A percentile compares a stretch with the other conserved stretches of the same genome.
Evolutionary conservation across 257 asterid species (phyloP).

Genomic region (Gentiana dahurica): DNA sequence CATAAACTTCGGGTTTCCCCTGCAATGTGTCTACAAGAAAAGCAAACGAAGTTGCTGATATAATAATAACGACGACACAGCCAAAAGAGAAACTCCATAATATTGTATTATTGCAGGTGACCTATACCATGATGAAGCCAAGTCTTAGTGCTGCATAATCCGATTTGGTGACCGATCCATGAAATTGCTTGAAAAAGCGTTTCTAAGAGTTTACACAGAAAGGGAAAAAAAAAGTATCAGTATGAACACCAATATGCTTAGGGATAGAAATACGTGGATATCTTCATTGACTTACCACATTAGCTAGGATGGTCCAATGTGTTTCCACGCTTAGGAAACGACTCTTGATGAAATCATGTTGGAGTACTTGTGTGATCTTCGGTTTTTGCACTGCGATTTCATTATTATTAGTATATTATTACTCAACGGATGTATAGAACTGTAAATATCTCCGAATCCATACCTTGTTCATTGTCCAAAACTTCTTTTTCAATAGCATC

Average conservation of each 20-base stretch:
- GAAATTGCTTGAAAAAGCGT: slow-evolving; percentile 80
- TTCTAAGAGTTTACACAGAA: slow-evolving; percentile 40
- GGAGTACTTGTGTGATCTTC: slow-evolving; percentile 67
- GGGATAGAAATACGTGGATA: too few relatives aligned
- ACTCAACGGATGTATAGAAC: too few relatives aligned
- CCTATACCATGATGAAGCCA: slow-evolving; percentile 79
- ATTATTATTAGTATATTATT: background rate
- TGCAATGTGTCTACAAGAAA: slow-evolving; percentile 69
- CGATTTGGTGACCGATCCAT: slow-evolving; percentile 84
- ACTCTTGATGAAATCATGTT: slow-evolving; percentile 77
- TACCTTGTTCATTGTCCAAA: slow-evolving; percentile 20
- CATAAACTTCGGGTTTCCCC: slow-evolving; percentile 70
- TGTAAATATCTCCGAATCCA: too few relatives aligned
- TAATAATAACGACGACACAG: background rate
- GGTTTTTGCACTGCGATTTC: slow-evolving; percentile 45
- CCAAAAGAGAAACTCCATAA: background rate
- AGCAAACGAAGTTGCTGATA: slow-evolving; percentile 1
- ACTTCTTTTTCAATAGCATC: slow-evolving; percentile 57
- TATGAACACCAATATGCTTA: too few relatives aligned
- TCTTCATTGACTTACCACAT: slow-evolving; percentile 53
- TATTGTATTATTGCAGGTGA: background rate
- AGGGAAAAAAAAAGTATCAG: too few relatives aligned
- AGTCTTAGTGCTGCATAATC: slow-evolving; percentile 79
- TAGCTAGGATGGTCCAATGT: slow-evolving; percentile 43
- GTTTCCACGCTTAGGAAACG: slow-evolving; percentile 69